Percentiles rank a stretch among this genome's conserved stretches.
Conservation (phyloP, 768 basidiomycete species). For the Fomitopsis serialis region DNA sequence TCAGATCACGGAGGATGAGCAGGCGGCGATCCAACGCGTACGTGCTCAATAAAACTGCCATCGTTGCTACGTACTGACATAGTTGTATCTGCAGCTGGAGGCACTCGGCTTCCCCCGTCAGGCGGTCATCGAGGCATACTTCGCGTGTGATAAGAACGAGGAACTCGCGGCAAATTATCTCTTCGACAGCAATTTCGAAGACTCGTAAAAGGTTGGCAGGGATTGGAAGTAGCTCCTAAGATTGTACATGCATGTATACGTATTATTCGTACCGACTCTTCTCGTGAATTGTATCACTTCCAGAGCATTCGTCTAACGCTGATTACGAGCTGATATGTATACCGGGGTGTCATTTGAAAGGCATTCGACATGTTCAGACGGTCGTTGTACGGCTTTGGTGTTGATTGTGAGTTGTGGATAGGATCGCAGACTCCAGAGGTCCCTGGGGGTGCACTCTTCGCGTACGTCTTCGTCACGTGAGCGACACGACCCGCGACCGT, state of each 20-base stretch:
- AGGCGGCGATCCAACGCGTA: constrained; percentile 84
- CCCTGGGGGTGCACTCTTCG: too few species aligned
- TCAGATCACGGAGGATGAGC: constrained; percentile 81
- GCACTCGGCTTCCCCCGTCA: constrained; percentile 84
- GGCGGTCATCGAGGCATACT: constrained; percentile 82
- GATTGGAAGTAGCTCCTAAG: not conserved
- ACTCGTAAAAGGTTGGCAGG: constrained; percentile 19
- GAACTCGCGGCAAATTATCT: constrained; percentile 93
- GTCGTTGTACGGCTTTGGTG: not conserved
- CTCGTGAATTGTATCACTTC: not conserved
- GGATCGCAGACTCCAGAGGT: too few species aligned
- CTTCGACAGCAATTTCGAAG: constrained; percentile 70
- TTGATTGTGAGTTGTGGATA: not conserved
- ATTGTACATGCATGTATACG: not conserved
- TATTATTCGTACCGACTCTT: not conserved
- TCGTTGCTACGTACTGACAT: constrained; percentile 4
- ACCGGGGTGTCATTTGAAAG: too few species aligned
- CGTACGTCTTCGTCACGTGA: not conserved
- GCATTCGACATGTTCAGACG: too few species aligned
- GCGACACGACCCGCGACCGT: not conserved
- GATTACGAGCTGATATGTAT: too few species aligned
- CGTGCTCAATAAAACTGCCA: constrained; percentile 23
- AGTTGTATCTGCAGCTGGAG: constrained; percentile 55
- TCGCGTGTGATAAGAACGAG: constrained; percentile 96
- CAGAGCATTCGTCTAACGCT: not conserved